Evolutionary conservation across 768 basidiomycete species (phyloP).

Genomic region (Cyclocybe aegerita): DNA sequence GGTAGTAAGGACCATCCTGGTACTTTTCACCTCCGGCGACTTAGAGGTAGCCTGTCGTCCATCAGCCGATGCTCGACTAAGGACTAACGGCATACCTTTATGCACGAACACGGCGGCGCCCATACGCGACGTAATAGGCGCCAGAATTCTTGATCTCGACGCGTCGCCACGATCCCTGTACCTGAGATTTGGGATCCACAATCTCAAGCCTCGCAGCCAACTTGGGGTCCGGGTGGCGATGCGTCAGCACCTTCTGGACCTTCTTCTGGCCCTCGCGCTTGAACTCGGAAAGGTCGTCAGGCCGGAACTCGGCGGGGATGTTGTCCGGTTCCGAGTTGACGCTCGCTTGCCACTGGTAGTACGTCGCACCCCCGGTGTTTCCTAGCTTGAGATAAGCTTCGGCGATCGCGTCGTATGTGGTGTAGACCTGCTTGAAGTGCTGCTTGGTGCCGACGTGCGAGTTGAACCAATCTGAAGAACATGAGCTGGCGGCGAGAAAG

Average conservation of each 20-base stretch:
- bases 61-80: not conserved
- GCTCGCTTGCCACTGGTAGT: not conserved
- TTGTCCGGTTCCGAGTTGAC: not conserved
- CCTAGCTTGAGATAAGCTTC: not conserved
- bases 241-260: not conserved
- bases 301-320: not conserved
- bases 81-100: not conserved
- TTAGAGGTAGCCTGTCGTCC: conserved; percentile 1
- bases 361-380: not conserved
- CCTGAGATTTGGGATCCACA: not conserved
- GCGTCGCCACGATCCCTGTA: conserved; percentile 7
- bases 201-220: not conserved
- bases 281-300: too few species aligned
- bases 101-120: conserved; percentile 1
- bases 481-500: not conserved
- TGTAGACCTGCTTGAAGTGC: not conserved
- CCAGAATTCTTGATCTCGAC: not conserved
- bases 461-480: not conserved
- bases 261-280: not conserved
- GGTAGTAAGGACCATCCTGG: not conserved
- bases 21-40: not conserved
- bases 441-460: not conserved
- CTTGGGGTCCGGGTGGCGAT: not conserved
- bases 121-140: conserved; percentile 1
- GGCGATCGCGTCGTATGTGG: not conserved